Evolutionary conservation across 176 grass and related monocot species (phyloP), one percentile per base, ranked within the genome.

Genomic region (Zea luxurians): DNA sequence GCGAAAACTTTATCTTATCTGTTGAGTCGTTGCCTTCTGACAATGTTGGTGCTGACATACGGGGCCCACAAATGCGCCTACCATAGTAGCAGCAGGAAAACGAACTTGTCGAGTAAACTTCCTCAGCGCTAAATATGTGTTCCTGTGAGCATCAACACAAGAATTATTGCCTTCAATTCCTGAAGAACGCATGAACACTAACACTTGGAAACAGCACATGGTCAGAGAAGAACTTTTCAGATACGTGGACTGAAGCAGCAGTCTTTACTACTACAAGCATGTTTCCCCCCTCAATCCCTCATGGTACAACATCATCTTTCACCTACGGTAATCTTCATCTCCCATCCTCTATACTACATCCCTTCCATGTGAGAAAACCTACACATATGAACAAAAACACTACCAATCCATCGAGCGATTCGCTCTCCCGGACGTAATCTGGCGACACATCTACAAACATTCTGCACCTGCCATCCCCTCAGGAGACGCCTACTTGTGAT

Each of bases 321-420:
- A 71, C 60, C 82, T 73, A 78, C 66, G 49, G 74, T 87, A 85
- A 78, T 42, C 50, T 85, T 46, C 59, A 71, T 78, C 80, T 85
- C 72, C 60, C 65, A 66, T 77, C 65, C 77, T 20, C 54, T 59
- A 59, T 59, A 21, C 78, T n/a, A n/a, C n/a, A 61, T 60, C 37
- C 49, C 57, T 82, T 84, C 83, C 61, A 73, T 71, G 78, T 73
- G 74, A 89, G 59, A 72, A 50, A 61, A 79, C 35, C 82, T 85
- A 82, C 82, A 85, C 87, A 89, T 89, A 85, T 89, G 66, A 82
- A 89, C 82, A 85, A 71, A 83, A 89, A 66, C 42, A 54, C 78
- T 45, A 85, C 59, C 77, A 43, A 72, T 67, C 66, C 66, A 5
- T 37, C 16, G 43, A 76, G 82, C 77, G 48, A 64, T 75, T 84